Evolutionary conservation across 1,284 basidiomycete genomes (phyloP).

Genomic region (Apiotrichum laibachii): DNA sequence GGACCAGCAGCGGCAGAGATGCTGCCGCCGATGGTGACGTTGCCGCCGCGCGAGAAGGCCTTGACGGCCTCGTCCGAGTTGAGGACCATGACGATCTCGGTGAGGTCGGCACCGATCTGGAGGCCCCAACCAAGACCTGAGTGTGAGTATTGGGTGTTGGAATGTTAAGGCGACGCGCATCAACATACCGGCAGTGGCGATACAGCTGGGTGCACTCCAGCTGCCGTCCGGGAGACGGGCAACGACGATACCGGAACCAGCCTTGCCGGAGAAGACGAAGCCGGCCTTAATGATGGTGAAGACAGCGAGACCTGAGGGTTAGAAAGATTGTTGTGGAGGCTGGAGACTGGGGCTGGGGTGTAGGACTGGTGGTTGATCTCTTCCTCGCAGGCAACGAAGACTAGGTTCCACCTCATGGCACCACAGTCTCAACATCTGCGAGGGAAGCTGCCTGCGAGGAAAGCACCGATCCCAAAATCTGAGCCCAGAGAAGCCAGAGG

Average conservation of each 20-base stretch:
- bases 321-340: not conserved
- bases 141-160: not conserved
- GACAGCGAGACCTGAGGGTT: conserved; percentile 73
- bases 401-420: no score
- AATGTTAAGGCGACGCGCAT: not conserved
- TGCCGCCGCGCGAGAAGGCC: conserved; percentile 92
- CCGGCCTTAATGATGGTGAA: conserved; percentile 91
- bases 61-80: conserved; percentile 94
- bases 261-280: conserved; percentile 94
- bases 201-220: conserved; percentile 96
- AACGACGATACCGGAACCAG: conserved; percentile 90
- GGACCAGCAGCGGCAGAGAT: conserved; percentile 83
- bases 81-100: conserved; percentile 74
- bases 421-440: no score
- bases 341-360: not conserved
- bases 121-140: conserved; percentile 82
- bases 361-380: no score
- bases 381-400: no score
- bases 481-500: no score
- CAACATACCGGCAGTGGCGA: conserved; percentile 78
- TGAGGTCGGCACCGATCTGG: conserved; percentile 76
- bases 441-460: no score
- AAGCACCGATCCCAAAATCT: no score
- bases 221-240: conserved; percentile 92
- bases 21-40: conserved; percentile 86